Evolutionary conservation across 768 basidiomycete genomes (phyloP).

Genomic region (Trametes cingulata): DNA sequence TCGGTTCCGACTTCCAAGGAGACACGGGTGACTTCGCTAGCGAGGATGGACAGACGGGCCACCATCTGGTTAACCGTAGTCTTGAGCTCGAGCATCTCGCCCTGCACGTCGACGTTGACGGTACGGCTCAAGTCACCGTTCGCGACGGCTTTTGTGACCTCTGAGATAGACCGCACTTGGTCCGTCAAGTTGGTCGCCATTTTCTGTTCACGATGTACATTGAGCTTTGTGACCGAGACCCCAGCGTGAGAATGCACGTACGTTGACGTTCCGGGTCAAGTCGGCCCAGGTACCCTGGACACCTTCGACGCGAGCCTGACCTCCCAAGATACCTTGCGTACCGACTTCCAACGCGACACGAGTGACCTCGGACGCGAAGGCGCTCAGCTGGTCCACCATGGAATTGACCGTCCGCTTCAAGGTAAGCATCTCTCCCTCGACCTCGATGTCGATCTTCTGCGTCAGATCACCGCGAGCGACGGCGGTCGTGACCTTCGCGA

Average conservation of each 20-base stretch:
- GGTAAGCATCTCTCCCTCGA: constrained; percentile 85
- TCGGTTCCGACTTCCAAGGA: constrained; percentile 91
- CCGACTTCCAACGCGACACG: constrained; percentile 88
- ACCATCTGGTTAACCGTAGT: constrained; percentile 82
- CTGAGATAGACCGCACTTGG: constrained; percentile 90
- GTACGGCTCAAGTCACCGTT: constrained; percentile 80
- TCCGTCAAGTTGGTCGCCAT: constrained; percentile 86
- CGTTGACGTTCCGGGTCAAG: constrained; percentile 88
- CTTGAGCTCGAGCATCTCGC: constrained; percentile 89
- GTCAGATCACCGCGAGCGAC: constrained; percentile 91
- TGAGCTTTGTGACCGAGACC: neutral
- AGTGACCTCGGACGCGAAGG: constrained; percentile 82
- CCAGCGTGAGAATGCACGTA: constrained; percentile 37
- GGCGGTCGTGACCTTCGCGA: constrained; percentile 83
- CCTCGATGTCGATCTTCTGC: constrained; percentile 90
- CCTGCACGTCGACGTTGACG: constrained; percentile 91
- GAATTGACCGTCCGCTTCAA: constrained; percentile 84
- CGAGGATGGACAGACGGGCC: constrained; percentile 67
- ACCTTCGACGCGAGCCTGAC: constrained; percentile 87
- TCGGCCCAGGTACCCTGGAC: constrained; percentile 94
- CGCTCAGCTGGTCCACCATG: constrained; percentile 92
- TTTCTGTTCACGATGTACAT: constrained; percentile 48
- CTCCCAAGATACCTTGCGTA: constrained; percentile 87
- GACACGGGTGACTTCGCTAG: constrained; percentile 87
- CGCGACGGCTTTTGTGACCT: constrained; percentile 78